A percentile compares a stretch with the other conserved stretches of the same genome.
These are phyloP conservation scores for Apiotrichum mycotoxinovorans DNA, from an alignment of 1,284 basidiomycete species.

Conservation along the genomic window DNA sequence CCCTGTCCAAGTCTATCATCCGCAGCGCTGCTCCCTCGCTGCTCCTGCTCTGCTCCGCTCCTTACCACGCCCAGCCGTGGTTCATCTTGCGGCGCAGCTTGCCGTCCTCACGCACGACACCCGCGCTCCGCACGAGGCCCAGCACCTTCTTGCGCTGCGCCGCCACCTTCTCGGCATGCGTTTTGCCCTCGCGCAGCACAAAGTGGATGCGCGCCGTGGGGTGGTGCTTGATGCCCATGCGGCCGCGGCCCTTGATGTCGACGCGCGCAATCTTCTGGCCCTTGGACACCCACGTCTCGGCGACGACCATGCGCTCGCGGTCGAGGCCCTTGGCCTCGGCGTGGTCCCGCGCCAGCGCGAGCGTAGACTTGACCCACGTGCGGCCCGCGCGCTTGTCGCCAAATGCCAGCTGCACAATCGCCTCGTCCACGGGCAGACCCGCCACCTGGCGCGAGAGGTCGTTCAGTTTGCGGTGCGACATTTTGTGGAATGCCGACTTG, in stretches of 20 bases:
- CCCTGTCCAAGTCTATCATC: too few species aligned
- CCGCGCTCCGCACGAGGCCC: slow-evolving; percentile 71
- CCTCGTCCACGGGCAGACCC: slow-evolving; percentile 84
- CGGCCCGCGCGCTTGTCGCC: slow-evolving; percentile 82
- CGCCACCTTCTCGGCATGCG: slow-evolving; percentile 64
- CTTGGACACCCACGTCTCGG: slow-evolving; percentile 91
- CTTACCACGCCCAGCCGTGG: slow-evolving; percentile 73
- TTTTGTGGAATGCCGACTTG: slow-evolving; percentile 80
- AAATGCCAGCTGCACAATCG: slow-evolving; percentile 95
- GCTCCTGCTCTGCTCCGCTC: too few species aligned
- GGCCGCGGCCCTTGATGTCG: slow-evolving; percentile 83
- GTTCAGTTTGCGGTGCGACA: slow-evolving; percentile 88
- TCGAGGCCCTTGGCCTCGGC: slow-evolving; percentile 77
- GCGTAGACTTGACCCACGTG: slow-evolving; percentile 75
- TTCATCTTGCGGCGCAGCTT: slow-evolving; percentile 70
- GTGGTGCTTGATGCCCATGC: slow-evolving; percentile 72
- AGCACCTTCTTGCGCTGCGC: slow-evolving; percentile 65
- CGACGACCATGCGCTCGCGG: slow-evolving; percentile 73
- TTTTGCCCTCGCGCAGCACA: slow-evolving; percentile 77
- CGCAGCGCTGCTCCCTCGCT: too few species aligned
- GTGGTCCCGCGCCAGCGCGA: slow-evolving; percentile 81
- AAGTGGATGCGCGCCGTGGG: slow-evolving; percentile 74
- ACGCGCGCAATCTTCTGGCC: slow-evolving; percentile 63
- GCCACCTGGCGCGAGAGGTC: slow-evolving; percentile 81
- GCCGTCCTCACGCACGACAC: slow-evolving; percentile 70